Evolutionary conservation across 208 protist genomes (phyloP).

Genomic region (Trypanosoma boissoni): DNA sequence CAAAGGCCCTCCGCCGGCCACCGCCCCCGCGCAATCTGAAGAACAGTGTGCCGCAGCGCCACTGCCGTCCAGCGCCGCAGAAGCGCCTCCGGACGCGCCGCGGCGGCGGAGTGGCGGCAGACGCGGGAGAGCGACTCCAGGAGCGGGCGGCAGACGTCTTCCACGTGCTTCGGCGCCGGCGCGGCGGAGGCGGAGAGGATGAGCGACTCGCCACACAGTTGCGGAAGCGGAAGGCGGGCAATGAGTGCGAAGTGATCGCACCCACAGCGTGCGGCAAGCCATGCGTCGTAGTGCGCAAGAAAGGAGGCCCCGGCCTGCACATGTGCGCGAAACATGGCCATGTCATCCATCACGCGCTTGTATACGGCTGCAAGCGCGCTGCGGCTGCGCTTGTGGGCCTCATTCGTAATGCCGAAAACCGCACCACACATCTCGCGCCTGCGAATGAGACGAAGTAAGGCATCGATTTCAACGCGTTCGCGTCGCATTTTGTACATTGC

Average conservation of each 20-base stretch:
- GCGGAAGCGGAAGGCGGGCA: too few relatives aligned
- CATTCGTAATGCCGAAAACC: constrained; percentile 35
- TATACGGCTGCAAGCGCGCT: constrained; percentile 66
- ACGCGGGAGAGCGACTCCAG: too few relatives aligned
- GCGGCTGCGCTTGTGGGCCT: constrained; percentile 47
- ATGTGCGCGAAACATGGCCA: constrained; percentile 61
- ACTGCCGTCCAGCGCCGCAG: constrained; percentile 19
- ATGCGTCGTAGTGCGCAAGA: constrained; percentile 63
- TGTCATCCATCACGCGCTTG: constrained; percentile 75
- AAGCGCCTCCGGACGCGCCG: neutral
- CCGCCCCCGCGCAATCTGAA: constrained; percentile 15
- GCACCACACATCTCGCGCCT: constrained; percentile 44
- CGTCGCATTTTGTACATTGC: constrained; percentile 41
- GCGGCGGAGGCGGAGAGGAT: neutral
- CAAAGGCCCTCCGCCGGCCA: constrained; percentile 20
- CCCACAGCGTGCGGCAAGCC: constrained; percentile 61
- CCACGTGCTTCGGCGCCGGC: constrained; percentile 2
- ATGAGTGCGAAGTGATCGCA: constrained; percentile 50
- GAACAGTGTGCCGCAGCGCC: constrained; percentile 19
- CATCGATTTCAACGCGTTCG: constrained; percentile 59
- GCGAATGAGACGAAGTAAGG: constrained; percentile 55
- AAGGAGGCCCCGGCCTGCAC: constrained; percentile 45
- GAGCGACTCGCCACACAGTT: neutral
- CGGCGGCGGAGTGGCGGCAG: too few relatives aligned
- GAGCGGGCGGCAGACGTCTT: constrained; percentile 16